Evolutionary conservation across 2,329 filamentous ascomycete genomes (phyloP), one percentile per base, ranked within the genome.

Genomic region (Penicillium nordicum): DNA sequence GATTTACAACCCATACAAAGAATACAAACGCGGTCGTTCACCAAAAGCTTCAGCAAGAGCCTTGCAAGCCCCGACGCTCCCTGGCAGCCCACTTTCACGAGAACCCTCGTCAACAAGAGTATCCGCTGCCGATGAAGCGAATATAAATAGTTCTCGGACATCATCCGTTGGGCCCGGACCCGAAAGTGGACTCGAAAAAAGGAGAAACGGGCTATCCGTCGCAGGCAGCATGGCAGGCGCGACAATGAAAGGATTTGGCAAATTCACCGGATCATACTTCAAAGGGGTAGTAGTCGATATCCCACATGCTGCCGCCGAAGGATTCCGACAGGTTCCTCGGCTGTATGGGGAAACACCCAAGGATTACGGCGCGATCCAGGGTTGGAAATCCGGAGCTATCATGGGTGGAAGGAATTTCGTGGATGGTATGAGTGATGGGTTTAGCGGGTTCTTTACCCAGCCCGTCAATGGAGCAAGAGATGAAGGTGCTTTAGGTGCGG

Each of bases 301-400:
- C 25, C 73, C 73, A 0, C 62, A 70, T 23, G 72, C 74, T 1
- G 54, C 69, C 0, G 57, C 73, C 2, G 72, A 76, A 55, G 74
- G 72, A 2, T 64, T 76, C 27, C 64, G 67, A 41, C 61, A 66
- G 16, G 63, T 69, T 2, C 74, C 74, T 0, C 66, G 57, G 14
- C 48, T 74, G 2, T 74, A 73, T 48, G 72, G 73, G 10, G 71
- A 75, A 27, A 63, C 68, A 27, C 66, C 71, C 4, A 64, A 66
- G 30, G 66, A 71, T 2, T 68, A 74, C 37, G 71, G 69, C 0
- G 61, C 64, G 7, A 67, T 75, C 2, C 70, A 66, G 7, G 70
- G 69, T 37, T 69, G 66, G 63, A 67, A 67, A 34, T 71, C 65
- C 21, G 74, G 73, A 0, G 65, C 67, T 0, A 53, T 59, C 2